Conservation (phyloP, 208 protist species). For the Entamoeba histolytica region DNA sequence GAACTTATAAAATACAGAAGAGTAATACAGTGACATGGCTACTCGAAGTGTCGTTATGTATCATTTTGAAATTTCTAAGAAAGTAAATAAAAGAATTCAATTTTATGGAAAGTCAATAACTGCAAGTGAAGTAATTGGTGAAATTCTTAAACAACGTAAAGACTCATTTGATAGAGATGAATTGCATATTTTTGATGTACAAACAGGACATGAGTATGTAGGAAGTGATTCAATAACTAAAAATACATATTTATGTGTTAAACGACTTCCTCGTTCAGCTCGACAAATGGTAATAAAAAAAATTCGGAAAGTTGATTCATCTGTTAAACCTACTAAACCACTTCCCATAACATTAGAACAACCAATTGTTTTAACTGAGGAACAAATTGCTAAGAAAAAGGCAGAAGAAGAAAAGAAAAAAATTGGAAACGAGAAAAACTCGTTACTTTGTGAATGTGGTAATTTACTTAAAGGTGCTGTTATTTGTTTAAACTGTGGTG, state of each 20-base stretch:
- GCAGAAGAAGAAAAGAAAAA: not conserved
- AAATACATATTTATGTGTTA: not conserved
- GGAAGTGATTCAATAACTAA: not conserved
- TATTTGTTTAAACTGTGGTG: not conserved
- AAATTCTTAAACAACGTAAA: not conserved
- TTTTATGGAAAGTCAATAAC: not conserved
- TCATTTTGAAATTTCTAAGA: not conserved
- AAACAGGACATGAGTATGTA: not conserved
- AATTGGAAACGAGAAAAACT: not conserved
- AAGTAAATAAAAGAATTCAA: not conserved
- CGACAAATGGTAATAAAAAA: not conserved
- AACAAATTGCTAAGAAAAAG: not conserved
- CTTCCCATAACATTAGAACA: not conserved
- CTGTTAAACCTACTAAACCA: not conserved
- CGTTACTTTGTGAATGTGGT: not conserved
- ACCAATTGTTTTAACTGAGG: not conserved
- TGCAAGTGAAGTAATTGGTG: not conserved
- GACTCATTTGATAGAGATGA: not conserved
- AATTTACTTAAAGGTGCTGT: not conserved
- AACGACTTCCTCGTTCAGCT: not conserved
- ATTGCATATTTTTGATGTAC: not conserved
- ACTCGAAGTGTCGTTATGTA: not conserved
- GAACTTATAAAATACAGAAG: too few species aligned
- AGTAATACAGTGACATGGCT: not conserved
- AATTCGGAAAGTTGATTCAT: not conserved